Percentiles rank a stretch among this genome's conserved stretches.
These are phyloP conservation scores for Ogataea pignaliae DNA, from an alignment of 805 yeast species.

Conservation along the genomic window DNA sequence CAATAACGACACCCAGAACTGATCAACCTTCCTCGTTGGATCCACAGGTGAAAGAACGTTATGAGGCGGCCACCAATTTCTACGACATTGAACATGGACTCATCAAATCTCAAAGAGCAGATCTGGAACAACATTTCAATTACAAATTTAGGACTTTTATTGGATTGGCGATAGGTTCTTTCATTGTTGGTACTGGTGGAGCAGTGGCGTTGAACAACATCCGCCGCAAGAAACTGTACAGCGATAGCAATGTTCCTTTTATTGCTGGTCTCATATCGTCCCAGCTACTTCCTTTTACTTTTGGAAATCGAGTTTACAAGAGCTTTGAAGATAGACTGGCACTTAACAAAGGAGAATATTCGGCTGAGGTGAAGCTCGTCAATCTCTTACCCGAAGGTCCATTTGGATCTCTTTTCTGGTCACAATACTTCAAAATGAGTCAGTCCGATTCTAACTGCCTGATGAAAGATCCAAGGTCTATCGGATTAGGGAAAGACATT, in stretches of 20 bases:
- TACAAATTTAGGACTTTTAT: not conserved
- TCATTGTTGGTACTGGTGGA: not conserved
- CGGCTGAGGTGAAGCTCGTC: conserved; percentile 18
- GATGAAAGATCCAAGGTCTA: conserved; percentile 50
- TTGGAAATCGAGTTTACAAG: not conserved
- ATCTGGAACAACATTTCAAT: not conserved
- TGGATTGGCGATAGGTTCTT: not conserved
- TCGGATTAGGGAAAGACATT: not conserved
- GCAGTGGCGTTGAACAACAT: not conserved
- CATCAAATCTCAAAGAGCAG: not conserved
- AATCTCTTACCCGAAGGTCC: conserved; percentile 25
- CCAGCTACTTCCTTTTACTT: not conserved
- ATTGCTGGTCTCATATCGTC: not conserved
- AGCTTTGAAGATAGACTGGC: not conserved
- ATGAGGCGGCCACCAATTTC: not conserved
- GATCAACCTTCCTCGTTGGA: too few relatives aligned
- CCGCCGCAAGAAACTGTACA: too few relatives aligned
- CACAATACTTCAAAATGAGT: conserved; percentile 48
- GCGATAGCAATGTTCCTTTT: not conserved
- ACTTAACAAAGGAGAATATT: conserved; percentile 15
- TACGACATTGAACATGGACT: not conserved
- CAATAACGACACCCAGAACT: too few relatives aligned
- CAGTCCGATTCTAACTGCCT: conserved; percentile 46
- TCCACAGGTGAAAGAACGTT: not conserved
- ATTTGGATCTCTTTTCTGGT: conserved; percentile 34